phyloP scores from a whole-genome alignment of 192 early-diverging fungal species.

The Coemansia sp. region DNA sequence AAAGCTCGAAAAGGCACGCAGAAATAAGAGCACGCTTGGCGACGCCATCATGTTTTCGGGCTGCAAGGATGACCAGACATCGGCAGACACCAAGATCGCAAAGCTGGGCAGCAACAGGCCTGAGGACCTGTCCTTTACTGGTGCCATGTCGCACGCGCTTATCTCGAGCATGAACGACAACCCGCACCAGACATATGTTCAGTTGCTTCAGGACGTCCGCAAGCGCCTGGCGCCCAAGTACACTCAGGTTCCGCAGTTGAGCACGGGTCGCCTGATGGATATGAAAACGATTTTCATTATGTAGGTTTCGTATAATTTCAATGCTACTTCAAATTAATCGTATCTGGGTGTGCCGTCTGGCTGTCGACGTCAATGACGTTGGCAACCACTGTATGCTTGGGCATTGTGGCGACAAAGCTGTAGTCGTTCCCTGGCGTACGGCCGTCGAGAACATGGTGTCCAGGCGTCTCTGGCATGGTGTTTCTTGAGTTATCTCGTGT shows the following conservation, averaged over 20 bases:
- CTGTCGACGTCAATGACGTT: neutral
- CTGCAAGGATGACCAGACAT: constrained; percentile 84
- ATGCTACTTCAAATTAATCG: neutral
- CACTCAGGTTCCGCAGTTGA: constrained; percentile 81
- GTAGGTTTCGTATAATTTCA: constrained; percentile 30
- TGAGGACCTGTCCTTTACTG: constrained; percentile 61
- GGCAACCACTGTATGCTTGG: neutral
- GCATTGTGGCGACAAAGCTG: constrained; percentile 26
- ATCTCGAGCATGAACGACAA: constrained; percentile 62
- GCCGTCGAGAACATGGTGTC: constrained; percentile 8
- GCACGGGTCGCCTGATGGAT: constrained; percentile 66
- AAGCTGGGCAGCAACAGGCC: neutral
- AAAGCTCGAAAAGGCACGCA: constrained; percentile 44
- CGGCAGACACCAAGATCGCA: constrained; percentile 69
- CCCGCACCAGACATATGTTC: constrained; percentile 65
- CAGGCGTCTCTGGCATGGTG: neutral
- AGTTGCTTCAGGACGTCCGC: constrained; percentile 72
- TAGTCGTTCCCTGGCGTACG: constrained; percentile 35
- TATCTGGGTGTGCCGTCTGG: neutral
- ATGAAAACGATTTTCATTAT: constrained; percentile 69
- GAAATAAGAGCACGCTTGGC: constrained; percentile 58
- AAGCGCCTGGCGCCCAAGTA: constrained; percentile 65
- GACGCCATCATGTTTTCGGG: constrained; percentile 85
- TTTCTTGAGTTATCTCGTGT: neutral
- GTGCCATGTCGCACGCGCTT: constrained; percentile 79